Base-by-base conservation (phyloP, 306 rosid species). In the Ziziphus jujuba region DNA sequence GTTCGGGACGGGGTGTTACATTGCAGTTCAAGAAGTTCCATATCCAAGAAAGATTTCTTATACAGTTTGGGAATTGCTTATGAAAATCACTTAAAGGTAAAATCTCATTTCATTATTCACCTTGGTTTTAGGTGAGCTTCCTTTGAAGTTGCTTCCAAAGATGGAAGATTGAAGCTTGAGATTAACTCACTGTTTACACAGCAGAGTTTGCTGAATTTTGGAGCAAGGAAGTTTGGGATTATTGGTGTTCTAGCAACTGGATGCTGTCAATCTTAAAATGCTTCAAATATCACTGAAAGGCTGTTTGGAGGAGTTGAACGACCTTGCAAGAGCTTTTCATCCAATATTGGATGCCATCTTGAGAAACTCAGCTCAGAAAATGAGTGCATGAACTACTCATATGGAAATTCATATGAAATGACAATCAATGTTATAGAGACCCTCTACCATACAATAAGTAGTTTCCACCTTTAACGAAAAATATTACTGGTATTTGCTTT, bases 171-270 rank as follows among this genome's bases (percentile, higher is more conserved):
- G 40, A 5, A 53, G 33, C 33, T 28, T 28, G 33, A 28, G 33
- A 28, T 21, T 22, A 50, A 33, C 61, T 51, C 24, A 38, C 11
- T 34, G 7, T 31, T 40, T 11, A 31, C 17, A 63, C 63, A 21
- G 34, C 81, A 77, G 81, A 44, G 45, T 54, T 34, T 77, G 24
- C 45, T 71, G 19, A 31, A 66, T 7, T 66, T 71, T 13, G 77
- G 74, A 61, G 77, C 71, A 4, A 72, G 65, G 56, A 77, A 66
- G 70, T 65, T 77, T 55, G 82, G 77, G 34, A 77, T 72, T 52
- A 54, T 72, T 28, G 61, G 74, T 14, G 67, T 72, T 9, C 60
- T 70, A 10, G 74, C 82, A 2, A 55, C 61, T n/a, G 77, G 77
- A 2, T 66, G 71, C 58, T 77, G 77, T 19, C 74, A 74, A 24